Evolutionary conservation across 139 green algal genomes (phyloP), one percentile per base, ranked within the genome.

Genomic region (Chlamydomonas eustigma): DNA sequence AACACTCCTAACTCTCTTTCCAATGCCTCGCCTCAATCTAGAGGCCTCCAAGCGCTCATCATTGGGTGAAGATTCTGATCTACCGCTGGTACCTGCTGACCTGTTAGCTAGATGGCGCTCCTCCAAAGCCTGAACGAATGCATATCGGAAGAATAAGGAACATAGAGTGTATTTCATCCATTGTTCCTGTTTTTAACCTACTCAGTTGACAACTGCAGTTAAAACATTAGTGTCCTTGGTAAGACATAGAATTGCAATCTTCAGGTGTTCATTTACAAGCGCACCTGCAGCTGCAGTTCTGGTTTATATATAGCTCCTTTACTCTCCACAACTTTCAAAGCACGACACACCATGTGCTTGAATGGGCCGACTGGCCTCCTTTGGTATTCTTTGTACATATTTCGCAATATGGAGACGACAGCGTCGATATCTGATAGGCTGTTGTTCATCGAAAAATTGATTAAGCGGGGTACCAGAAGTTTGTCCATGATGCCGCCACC

Each of bases 341-440:
- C 74, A 32, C 51, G 71, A 12, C 24, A 33, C 34, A 86, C 81
- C 81, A 86, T 81, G 70, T 83, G 77, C 37, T 63, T 58, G 67
- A 96, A 89, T 2, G 83, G 74, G 0, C 63, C 80, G 1, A 82
- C 28, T 65, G 88, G 85, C 50, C 84, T 80, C 1, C 91, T 80
- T 68, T 88, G 73, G 73, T 96, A 95, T 80, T 94, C 89, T 36
- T 83, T 86, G 44, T 58, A 58, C 6, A 8, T 22, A 6, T 51
- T 38, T 1, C 88, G 65, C 64, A 96, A 74, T 32, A 87, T 76
- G 4, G 91, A 85, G 0, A 72, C 75, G 12, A 91, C 83, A 4
- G 81, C 84, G 2, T 95, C 89, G 2, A 87, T 78, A 67, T 96
- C 91, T 0, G 52, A 86, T 32, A 85, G 72, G 63, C 86, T 83